phyloP scores from a whole-genome alignment of 2,329 filamentous ascomycete genomes.

The Exophiala viscosa region DNA sequence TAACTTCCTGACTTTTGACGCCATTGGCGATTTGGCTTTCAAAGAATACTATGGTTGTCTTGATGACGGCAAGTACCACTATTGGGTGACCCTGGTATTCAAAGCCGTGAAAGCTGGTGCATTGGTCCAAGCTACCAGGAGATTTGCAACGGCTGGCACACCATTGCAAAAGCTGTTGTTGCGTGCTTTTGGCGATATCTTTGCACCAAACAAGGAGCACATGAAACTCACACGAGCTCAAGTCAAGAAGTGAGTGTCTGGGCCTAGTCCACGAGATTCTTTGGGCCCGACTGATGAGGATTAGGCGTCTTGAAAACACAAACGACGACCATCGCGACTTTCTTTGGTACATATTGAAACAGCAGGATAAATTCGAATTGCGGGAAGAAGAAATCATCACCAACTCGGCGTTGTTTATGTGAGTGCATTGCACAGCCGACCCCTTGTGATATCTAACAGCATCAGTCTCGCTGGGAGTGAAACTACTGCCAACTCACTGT shows the following conservation, averaged over 20 bases:
- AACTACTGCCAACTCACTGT: conserved; percentile 45
- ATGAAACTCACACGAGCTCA: background rate
- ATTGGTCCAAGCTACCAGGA: conserved; percentile 31
- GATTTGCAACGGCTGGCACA: background rate
- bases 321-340: conserved; percentile 10
- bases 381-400: conserved; percentile 34
- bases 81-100: conserved; percentile 32
- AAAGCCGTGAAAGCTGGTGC: conserved; percentile 11
- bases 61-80: conserved; percentile 28
- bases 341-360: conserved; percentile 13
- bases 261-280: too few relatives aligned
- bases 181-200: background rate
- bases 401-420: conserved; percentile 25
- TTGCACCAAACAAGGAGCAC: background rate
- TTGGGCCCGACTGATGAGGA: too few relatives aligned
- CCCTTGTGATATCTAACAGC: conserved; percentile 12
- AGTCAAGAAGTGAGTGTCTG: background rate
- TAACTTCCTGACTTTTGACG: conserved; percentile 23
- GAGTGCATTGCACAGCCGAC: too few relatives aligned
- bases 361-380: conserved; percentile 18
- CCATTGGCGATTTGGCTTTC: conserved; percentile 32
- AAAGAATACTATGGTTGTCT: conserved; percentile 34
- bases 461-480: conserved; percentile 44
- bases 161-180: background rate
- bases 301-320: background rate